Base-by-base conservation (phyloP, 805 yeast genomes). In the Yarrowia sp. region DNA sequence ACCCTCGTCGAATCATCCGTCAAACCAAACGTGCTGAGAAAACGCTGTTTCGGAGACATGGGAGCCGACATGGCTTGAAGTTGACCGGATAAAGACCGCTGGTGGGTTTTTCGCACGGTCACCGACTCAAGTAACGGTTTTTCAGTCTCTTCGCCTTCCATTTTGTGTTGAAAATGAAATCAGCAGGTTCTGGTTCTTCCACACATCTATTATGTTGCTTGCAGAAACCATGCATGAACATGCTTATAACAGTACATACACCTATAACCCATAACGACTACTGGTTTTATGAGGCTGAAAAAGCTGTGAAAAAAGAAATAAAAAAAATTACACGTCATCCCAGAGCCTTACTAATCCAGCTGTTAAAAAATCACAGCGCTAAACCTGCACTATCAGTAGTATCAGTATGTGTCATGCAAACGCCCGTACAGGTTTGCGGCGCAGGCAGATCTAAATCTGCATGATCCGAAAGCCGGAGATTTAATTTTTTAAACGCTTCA, bases 181-280 rank as follows among this genome's bases (percentile, higher is more conserved):
- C 28, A 22, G 28, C 28, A 3, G 28, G 4, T 22, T 22, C 28
- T 22, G 28, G 4, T 22, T 22, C 28, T 22, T 3, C 28, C 28
- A 3, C 4, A 18, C 43, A 51, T 22, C 58, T 51, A 36, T 36
- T 17, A 36, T n/a, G 58, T 51, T 51, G 58, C 58, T 51, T 51
- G 58, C 57, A 50, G 57, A 10, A 17, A 43, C 8, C n/a, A 50
- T 50, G 57, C 57, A 50, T n/a, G n/a, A n/a, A n/a, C n/a, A n/a
- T n/a, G n/a, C n/a, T n/a, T n/a, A n/a, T n/a, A n/a, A n/a, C n/a
- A n/a, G n/a, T n/a, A n/a, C n/a, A n/a, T n/a, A n/a, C 58, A 51
- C 22, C 43, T 36, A n/a, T 14, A 38, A n/a, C n/a, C n/a, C n/a
- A n/a, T n/a, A n/a, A n/a, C n/a, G n/a, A n/a, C n/a, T n/a, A n/a